Base-by-base conservation (phyloP, 257 asterid species). In the Cinchona pubescens region DNA sequence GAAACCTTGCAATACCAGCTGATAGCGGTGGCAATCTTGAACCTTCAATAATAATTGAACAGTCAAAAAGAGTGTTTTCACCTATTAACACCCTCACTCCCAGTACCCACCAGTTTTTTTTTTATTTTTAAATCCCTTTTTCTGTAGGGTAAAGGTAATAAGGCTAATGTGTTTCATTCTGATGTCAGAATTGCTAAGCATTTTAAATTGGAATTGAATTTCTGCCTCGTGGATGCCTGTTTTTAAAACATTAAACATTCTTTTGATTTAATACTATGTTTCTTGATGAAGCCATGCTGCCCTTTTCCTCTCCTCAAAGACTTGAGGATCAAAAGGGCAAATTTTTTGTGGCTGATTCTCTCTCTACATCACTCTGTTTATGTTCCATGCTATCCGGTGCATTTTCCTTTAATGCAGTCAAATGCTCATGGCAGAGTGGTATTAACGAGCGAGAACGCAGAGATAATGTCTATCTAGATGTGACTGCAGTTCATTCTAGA, bases 1-100 rank as follows among this genome's bases (percentile, higher is more conserved):
- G 91, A 62, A 88, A 91, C 86, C 96, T 95, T 55, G 88, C 76
- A 23, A 86, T 88, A 66, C 98, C 99, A 15, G 96, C 90, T 0
- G 98, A 92, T 35, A 88, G 72, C 34, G 32, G 62, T 27, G 29
- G 48, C 25, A 25, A 3, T 10, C 34, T 76, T 12, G 60, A 56
- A 63, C 32, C 67, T 27, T 61, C 40, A 23, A 34, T 16, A 67
- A 53, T 2, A 34, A 19, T 11, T 62, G 21, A 5, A 13, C 32
- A 37, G 25, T 12, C 16, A 15, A 25, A 64, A 21, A 34, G 2
- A 34, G 23, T 60, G 38, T 0, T 38, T 35, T 8, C 29, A 10
- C 15, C 15, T 15, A 49, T 29, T 3, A 18, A 55, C 27, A 3
- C 42, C 42, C 42, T 8, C 40, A n/a, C 40, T 5, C 5, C 40